Base-by-base conservation (phyloP, 2,329 filamentous ascomycete genomes). In the Penicillium sp. region DNA sequence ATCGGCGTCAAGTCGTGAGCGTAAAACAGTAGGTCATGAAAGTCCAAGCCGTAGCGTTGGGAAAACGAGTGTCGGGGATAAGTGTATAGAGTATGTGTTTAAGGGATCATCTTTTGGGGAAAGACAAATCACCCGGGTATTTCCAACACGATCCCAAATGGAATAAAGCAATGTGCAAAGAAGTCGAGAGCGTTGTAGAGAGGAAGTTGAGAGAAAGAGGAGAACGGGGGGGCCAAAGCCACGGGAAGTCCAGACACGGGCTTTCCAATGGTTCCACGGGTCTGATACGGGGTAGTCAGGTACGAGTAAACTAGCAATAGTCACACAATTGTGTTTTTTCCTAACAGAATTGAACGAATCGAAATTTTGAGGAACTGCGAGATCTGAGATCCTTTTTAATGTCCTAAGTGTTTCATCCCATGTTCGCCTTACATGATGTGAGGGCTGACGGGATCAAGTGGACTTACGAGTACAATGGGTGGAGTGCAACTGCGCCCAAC, bases 1-100 rank as follows among this genome's bases (percentile, higher is more conserved):
- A 64, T 57, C 57, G 57, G 65, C 69, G 68, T 72, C 70, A 67
- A 71, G 69, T 71, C 68, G 68, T 66, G 65, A 69, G 68, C 61
- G 62, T 63, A 58, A 64, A 64, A 57, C 43, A 59, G 57, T 60
- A 51, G 59, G 50, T 69, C 68, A 67, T 70, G 49, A 63, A 36
- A 58, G 57, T 45, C 56, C 48, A 49, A 57, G 21, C 52, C 34
- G 52, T 32, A 32, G 31, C 31, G 31, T 32, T 32, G 34, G 34
- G 32, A 48, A 62, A 66, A 58, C 53, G 61, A 66, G 62, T 55
- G 62, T 59, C 47, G 42, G 48, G 11, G 40, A 21, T 34, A 40
- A 47, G 50, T 46, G 56, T 55, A 53, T 54, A 55, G 22, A 52
- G 49, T 39, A 52, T 45, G 58, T 51, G 43, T 55, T 55, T 52